These are phyloP conservation scores for Pseudonitzschia delicatissima DNA, from an alignment of 108 stramenopile genomes.

Conservation along the genomic window DNA sequence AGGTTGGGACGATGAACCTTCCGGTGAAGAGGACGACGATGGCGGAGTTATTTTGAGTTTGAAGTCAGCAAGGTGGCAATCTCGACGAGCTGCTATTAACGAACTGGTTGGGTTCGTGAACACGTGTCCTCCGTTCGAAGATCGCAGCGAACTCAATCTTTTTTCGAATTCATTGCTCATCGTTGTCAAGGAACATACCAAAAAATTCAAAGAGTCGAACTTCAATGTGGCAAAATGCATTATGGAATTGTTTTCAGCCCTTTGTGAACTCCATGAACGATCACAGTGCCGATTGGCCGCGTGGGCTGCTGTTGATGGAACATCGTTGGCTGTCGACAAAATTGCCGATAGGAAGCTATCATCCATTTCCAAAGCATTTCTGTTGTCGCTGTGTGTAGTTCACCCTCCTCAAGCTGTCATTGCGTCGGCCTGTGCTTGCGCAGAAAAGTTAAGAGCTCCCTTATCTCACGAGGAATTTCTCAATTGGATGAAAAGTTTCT, in stretches of 20 bases:
- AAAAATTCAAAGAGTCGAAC: conserved; percentile 81
- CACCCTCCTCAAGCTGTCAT: conserved; percentile 48
- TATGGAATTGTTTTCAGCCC: conserved; percentile 51
- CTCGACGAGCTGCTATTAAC: conserved; percentile 58
- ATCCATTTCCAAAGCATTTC: conserved; percentile 38
- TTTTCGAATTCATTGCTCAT: conserved; percentile 46
- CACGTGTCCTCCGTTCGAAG: conserved; percentile 12
- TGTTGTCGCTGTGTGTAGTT: conserved; percentile 55
- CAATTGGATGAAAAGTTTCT: conserved; percentile 51
- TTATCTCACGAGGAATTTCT: conserved; percentile 69
- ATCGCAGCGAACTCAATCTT: conserved; percentile 9
- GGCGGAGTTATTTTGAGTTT: conserved; percentile 72
- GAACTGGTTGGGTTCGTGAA: conserved; percentile 45
- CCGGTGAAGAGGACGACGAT: conserved; percentile 65
- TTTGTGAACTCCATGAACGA: conserved; percentile 46
- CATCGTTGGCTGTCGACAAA: conserved; percentile 57
- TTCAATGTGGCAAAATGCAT: conserved; percentile 71
- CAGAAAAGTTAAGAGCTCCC: conserved; percentile 66
- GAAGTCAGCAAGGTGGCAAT: conserved; percentile 68
- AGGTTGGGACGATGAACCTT: conserved; percentile 58
- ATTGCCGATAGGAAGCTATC: conserved; percentile 77
- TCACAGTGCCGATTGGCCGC: conserved; percentile 25
- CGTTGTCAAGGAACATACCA: conserved; percentile 63
- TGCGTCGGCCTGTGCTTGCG: conserved; percentile 18
- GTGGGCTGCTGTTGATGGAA: conserved; percentile 46